Evolutionary conservation across 805 yeast species (phyloP), one percentile per base, ranked within the genome.

Genomic region (Lipomyces spencermartinsiae): DNA sequence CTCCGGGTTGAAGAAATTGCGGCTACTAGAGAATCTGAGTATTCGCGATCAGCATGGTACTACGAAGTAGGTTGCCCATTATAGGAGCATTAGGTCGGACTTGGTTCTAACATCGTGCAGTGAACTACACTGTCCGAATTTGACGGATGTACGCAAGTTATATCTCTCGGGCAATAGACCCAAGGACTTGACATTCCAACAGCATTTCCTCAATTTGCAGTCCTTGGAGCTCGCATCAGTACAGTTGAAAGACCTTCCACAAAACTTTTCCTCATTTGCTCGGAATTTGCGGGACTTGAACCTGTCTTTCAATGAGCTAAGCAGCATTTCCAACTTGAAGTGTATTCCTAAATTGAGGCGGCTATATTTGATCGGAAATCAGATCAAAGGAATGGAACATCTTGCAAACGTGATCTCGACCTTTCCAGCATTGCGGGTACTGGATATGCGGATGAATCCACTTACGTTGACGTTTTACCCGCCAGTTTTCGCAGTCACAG

Each of bases 11-110:
- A 73, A 73, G 16, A 76, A 72, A n/a, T 73, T 83, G 68, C 76
- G 72, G 55, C 70, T 75, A 60, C 74, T 84, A 33, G 84, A 83
- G 66, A 82, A 81, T 58, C 62, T 84, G 14, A 80, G 83, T 14
- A 25, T 75, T 16, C 67, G 77, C 4, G 69, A 71, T 22, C 75
- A 73, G 65, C 56, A 64, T 4, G 29, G 34, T 19, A 51, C 25
- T 43, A 43, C 63, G 5, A 56, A 56, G 70, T 59, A 31, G 12
- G 65, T 22, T 5, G 12, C 25, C 14, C 12, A n/a, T n/a, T 7
- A 19, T 7, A 7, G n/a, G 3, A 2, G 12, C 37, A 16, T 5
- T 49, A 31, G 16, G 8, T 12, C 14, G 39, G 22, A 34, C 14
- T 8, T 29, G 25, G n/a, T 5, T 9, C 19, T 53, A 43, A 39